Conservation (phyloP, 1,284 basidiomycete species). For the Cystobasidium sp. region DNA sequence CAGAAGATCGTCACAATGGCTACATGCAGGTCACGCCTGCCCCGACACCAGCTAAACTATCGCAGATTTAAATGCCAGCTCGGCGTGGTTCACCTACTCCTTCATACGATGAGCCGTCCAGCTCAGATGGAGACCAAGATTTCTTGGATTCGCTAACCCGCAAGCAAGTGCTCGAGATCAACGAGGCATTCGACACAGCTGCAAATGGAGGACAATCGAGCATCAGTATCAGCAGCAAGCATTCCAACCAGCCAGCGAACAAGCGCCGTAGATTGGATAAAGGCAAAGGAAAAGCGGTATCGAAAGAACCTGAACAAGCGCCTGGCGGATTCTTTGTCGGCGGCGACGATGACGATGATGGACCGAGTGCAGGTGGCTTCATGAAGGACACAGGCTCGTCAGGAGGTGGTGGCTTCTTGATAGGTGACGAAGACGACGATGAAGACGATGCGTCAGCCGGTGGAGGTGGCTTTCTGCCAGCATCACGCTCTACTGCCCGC, state of each 20-base stretch:
- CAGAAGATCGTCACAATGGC: background rate
- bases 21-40: background rate
- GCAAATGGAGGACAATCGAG: conserved; percentile 3
- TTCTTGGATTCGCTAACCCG: conserved; percentile 43
- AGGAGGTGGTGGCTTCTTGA: conserved; percentile 33
- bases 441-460: conserved; percentile 12
- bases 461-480: background rate
- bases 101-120: background rate
- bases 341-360: conserved; percentile 13
- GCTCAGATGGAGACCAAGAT: conserved; percentile 33
- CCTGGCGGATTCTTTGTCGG: conserved; percentile 26
- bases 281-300: conserved; percentile 31
- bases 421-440: conserved; percentile 35
- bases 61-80: conserved; percentile 7
- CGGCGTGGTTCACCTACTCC: conserved; percentile 16
- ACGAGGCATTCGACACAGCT: conserved; percentile 36
- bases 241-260: background rate
- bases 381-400: conserved; percentile 7
- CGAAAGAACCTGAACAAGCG: conserved; percentile 6
- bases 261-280: conserved; percentile 16
- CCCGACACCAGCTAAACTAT: background rate
- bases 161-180: conserved; percentile 42
- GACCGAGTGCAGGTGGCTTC: conserved; percentile 28
- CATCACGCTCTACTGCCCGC: background rate
- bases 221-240: conserved; percentile 3